phyloP scores from a whole-genome alignment of 331 rosid species.

The Prunus yedoensis region DNA sequence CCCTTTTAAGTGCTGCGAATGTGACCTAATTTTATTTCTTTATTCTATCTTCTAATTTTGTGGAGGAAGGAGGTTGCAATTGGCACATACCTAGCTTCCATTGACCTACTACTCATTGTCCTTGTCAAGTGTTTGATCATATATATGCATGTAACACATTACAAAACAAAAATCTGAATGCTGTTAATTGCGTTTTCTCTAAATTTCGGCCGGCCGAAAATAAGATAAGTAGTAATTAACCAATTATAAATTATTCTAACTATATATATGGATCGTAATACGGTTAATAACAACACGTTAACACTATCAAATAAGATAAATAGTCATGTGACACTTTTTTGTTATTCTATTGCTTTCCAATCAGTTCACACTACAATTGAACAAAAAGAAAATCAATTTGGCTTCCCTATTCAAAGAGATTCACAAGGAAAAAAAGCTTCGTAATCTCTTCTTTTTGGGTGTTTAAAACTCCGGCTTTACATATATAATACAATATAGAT shows the following conservation, averaged over 20 bases:
- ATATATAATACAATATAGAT: background rate
- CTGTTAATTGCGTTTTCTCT: background rate
- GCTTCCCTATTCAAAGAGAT: background rate
- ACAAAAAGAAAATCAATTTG: background rate
- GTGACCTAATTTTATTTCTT: constrained; percentile 2
- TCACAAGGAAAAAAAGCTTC: background rate
- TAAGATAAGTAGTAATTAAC: too few species aligned
- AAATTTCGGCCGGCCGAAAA: background rate
- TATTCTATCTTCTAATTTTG: background rate
- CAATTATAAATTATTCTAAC: too few species aligned
- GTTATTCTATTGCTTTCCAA: too few species aligned
- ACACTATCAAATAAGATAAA: too few species aligned
- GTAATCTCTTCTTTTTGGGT: background rate
- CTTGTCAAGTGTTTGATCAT: background rate
- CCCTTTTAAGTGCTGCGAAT: constrained; percentile 9
- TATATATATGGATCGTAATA: too few species aligned
- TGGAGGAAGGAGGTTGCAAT: background rate
- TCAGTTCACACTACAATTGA: background rate
- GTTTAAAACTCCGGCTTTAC: background rate
- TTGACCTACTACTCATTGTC: background rate
- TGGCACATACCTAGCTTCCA: background rate
- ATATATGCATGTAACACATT: background rate
- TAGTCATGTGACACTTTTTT: too few species aligned
- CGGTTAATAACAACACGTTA: too few species aligned
- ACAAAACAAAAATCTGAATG: background rate